phyloP scores from a whole-genome alignment of 2,329 filamentous ascomycete species.

The Fusarium sp. region DNA sequence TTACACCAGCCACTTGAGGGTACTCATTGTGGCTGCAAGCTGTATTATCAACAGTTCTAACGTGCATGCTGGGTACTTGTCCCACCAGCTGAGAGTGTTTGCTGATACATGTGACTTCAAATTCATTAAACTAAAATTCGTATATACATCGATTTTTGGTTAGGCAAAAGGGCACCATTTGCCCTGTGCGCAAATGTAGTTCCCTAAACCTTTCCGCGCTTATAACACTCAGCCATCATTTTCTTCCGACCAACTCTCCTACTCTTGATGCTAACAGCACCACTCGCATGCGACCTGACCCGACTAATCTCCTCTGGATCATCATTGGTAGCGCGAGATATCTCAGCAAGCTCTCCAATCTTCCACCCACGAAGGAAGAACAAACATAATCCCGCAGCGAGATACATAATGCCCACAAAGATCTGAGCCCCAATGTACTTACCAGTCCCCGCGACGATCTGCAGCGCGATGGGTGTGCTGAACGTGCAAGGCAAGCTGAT shows the following conservation, averaged over 20 bases:
- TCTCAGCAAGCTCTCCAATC: conserved; percentile 53
- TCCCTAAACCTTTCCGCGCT: conserved; percentile 46
- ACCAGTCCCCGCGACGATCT: conserved; percentile 60
- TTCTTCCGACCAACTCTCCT: conserved; percentile 50
- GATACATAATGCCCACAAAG: conserved; percentile 72
- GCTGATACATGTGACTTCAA: too few relatives aligned
- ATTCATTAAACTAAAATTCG: too few relatives aligned
- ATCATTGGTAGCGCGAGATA: conserved; percentile 51
- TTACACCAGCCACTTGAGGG: too few relatives aligned
- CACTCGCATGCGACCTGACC: conserved; percentile 50
- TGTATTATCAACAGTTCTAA: too few relatives aligned
- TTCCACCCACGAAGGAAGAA: conserved; percentile 56
- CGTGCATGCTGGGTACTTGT: too few relatives aligned
- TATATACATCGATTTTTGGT: background rate
- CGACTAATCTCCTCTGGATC: conserved; percentile 49
- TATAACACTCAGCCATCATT: conserved; percentile 53
- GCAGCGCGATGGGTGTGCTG: conserved; percentile 73
- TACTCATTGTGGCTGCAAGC: too few relatives aligned
- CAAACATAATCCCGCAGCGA: conserved; percentile 59
- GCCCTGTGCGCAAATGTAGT: background rate
- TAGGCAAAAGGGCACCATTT: background rate
- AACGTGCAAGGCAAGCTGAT: conserved; percentile 79
- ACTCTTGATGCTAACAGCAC: conserved; percentile 49
- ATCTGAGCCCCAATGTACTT: conserved; percentile 68
- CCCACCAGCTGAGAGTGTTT: too few relatives aligned